A percentile compares a stretch with the other conserved stretches of the same genome.
phyloP scores from a whole-genome alignment of 2,329 filamentous ascomycete genomes.

The Aspergillus quadrilineatus region DNA sequence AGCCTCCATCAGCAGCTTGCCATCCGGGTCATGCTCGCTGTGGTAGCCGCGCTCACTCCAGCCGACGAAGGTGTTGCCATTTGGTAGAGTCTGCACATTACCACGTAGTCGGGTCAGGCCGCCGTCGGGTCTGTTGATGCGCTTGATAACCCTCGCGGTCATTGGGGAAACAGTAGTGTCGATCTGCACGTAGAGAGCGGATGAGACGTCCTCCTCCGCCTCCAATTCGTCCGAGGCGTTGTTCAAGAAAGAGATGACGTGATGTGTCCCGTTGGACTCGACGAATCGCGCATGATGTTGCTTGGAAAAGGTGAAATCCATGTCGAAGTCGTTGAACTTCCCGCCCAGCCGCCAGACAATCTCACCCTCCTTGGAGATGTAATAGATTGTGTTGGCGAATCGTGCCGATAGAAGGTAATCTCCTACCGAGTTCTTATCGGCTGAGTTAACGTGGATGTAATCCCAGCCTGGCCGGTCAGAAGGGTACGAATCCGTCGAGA shows the following conservation, averaged over 20 bases:
- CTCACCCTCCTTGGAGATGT: constrained; percentile 36
- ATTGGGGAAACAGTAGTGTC: constrained; percentile 28
- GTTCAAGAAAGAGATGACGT: constrained; percentile 35
- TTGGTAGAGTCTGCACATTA: constrained; percentile 35
- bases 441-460: constrained; percentile 42
- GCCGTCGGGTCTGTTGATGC: constrained; percentile 37
- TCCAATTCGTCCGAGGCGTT: constrained; percentile 35
- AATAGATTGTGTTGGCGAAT: constrained; percentile 40
- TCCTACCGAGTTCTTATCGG: constrained; percentile 41
- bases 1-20: constrained; percentile 38
- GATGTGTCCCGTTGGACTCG: constrained; percentile 30
- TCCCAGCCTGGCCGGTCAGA: constrained; percentile 30
- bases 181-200: constrained; percentile 34
- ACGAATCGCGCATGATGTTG: constrained; percentile 41
- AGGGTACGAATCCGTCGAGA: constrained; percentile 4
- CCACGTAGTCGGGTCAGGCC: constrained; percentile 37
- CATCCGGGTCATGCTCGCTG: constrained; percentile 36
- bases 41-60: constrained; percentile 41
- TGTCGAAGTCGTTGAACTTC: constrained; percentile 29
- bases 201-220: constrained; percentile 29
- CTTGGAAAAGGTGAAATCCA: constrained; percentile 37
- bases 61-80: constrained; percentile 38
- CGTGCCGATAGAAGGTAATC: constrained; percentile 44
- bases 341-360: constrained; percentile 44
- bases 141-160: constrained; percentile 30